Conservation (phyloP, 2,329 filamentous ascomycete species). For the Chrysoporthe austroafricana region DNA sequence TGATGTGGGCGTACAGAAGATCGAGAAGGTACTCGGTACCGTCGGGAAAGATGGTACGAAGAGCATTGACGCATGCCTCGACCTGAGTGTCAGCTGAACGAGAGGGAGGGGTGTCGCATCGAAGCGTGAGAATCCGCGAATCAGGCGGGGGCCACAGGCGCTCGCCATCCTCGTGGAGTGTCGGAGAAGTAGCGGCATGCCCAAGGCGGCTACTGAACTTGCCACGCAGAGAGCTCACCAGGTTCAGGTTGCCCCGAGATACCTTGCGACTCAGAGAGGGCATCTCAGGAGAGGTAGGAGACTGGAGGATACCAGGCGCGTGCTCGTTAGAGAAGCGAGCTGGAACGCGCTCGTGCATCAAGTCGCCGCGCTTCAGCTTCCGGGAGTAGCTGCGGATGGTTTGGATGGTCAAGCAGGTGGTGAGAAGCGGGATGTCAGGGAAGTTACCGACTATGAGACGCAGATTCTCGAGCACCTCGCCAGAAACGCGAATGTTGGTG, state of each 20-base stretch:
- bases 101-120: constrained; percentile 9
- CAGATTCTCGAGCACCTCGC: constrained; percentile 58
- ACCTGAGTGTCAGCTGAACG: constrained; percentile 4
- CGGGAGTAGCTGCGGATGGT: constrained; percentile 60
- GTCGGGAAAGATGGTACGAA: constrained; percentile 56
- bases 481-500: constrained; percentile 52
- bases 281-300: not conserved
- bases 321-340: constrained; percentile 30
- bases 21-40: constrained; percentile 61
- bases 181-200: constrained; percentile 6
- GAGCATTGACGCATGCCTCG: constrained; percentile 31
- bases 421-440: constrained; percentile 61
- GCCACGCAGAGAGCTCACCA: constrained; percentile 25
- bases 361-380: constrained; percentile 49
- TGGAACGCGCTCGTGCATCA: not conserved
- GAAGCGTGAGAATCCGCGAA: not conserved
- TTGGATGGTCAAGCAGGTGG: constrained; percentile 59
- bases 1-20: constrained; percentile 61
- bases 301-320: constrained; percentile 22
- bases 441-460: constrained; percentile 59
- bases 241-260: constrained; percentile 15
- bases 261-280: constrained; percentile 16
- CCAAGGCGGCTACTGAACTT: constrained; percentile 18
- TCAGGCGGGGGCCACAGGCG: constrained; percentile 14
- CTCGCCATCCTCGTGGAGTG: constrained; percentile 10